Base-by-base conservation (phyloP, 495 filamentous ascomycete species). In the Entonaema liquescens region DNA sequence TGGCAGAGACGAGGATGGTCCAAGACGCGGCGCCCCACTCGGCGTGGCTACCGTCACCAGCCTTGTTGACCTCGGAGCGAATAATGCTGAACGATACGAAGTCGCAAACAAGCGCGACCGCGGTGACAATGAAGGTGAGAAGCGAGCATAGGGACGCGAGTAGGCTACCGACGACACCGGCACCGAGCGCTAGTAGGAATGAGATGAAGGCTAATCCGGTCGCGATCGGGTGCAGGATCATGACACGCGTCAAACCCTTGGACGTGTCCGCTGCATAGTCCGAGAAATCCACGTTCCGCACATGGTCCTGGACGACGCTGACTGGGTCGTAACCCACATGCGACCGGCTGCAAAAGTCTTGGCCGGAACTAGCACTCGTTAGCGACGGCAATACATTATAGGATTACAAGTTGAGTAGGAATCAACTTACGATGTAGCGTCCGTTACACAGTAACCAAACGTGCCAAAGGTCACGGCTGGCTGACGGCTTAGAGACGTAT, bases 191-290 rank as follows among this genome's bases (percentile, higher is more conserved):
- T 57, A 86, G 74, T 23, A 87, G 60, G 81, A 89, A 89, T 59
- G 87, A 83, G 75, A 89, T 83, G 79, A 89, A 89, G 63, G 82
- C 79, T 15, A 89, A 65, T 19, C 79, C 87, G 58, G 82, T 84
- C 4, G 84, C 87, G 76, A 90, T 81, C 9, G 88, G 87, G 78
- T 90, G 87, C 54, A 90, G 81, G 59, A 90, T 70, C 84, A 90
- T 85, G 55, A 84, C 86, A 57, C 78, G 80, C 15, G 88, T 89
- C 5, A 90, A 80, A 0, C 69, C 75, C 35, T 79, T 78, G n/a
- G 84, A 68, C 23, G 84, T 83, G 70, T 80, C 74, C 23, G 68
- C 67, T 6, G 81, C 76, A 66, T 78, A 74, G 67, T 77, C 75
- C 49, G 83, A 85, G 79, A 83, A 82, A 12, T 72, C 50, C 42